Evolutionary conservation across 2,329 filamentous ascomycete species (phyloP).

Genomic region (Davidsoniella neocaledoniae): DNA sequence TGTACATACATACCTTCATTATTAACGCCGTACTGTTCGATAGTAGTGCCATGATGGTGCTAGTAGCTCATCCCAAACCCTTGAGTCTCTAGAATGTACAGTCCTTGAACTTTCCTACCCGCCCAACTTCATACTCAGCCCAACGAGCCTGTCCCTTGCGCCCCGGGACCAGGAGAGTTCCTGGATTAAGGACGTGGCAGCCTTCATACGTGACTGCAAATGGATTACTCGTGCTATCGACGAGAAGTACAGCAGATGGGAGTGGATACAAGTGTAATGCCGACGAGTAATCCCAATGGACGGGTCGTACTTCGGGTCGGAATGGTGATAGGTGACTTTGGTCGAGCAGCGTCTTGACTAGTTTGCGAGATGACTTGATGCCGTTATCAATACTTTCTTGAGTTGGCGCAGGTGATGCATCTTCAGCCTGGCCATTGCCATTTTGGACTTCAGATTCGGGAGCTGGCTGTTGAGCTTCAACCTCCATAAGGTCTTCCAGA

Average conservation of each 20-base stretch:
- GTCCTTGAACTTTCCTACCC: constrained; percentile 45
- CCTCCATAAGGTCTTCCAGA: constrained; percentile 24
- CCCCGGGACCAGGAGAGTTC: constrained; percentile 53
- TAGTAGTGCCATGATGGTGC: too few relatives aligned
- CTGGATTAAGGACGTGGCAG: constrained; percentile 90
- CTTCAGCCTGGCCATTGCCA: constrained; percentile 20
- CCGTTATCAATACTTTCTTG: constrained; percentile 26
- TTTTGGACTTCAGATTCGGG: constrained; percentile 23
- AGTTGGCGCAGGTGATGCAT: constrained; percentile 10
- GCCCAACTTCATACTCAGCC: constrained; percentile 69
- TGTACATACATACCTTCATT: too few relatives aligned
- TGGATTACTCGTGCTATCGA: constrained; percentile 63
- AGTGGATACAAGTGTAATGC: constrained; percentile 73
- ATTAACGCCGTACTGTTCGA: too few relatives aligned
- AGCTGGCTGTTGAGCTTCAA: constrained; percentile 20
- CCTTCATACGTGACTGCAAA: constrained; percentile 89
- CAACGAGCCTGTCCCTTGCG: constrained; percentile 56
- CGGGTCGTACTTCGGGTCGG: constrained; percentile 57
- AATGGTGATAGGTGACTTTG: constrained; percentile 85
- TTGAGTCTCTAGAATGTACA: constrained; percentile 32
- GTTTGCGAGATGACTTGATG: constrained; percentile 46
- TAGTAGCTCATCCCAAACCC: background rate
- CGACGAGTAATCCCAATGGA: constrained; percentile 76
- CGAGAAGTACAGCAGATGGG: constrained; percentile 66
- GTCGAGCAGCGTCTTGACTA: constrained; percentile 83